Evolutionary conservation across 2,329 filamentous ascomycete genomes (phyloP), one percentile per base, ranked within the genome.

Genomic region (Zasmidium cellare): DNA sequence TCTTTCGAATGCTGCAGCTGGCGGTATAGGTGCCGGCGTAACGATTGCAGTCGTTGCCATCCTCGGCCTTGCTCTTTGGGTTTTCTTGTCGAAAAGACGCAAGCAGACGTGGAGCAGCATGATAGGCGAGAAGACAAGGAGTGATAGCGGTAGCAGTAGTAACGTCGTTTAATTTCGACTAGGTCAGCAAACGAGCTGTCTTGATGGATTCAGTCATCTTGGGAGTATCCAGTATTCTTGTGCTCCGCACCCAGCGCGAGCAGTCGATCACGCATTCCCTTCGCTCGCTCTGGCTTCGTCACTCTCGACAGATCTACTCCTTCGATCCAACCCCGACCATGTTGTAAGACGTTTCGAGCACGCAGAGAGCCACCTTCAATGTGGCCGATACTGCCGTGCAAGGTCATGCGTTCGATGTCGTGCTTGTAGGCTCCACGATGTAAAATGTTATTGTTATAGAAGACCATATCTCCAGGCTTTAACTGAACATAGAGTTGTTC

Each of bases 401-500:
- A 74, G 59, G 88, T 91, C 79, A 88, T 82, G 22, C 89, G 77
- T 75, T 90, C 86, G 64, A 77, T 82, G 1, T 45, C 66, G 12
- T 75, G 74, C 63, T 81, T 76, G 72, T 91, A 92, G 24, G 84
- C 84, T 1, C 88, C 89, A 3, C 88, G 78, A 69, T 91, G 89
- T 62, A 96, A 72, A 63, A 96, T 96, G 72, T 96, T 96, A 70
- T 92, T 96, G 73, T 96, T 87, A 71, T 96, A 96, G 68, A 96
- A 96, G 46, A 89, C 89, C 16, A 89, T 85, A 74, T 96, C 91
- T 0, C 91, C 91, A 0, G 90, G 82, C 61, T 83, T 77, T 60
- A 96, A 77, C 69, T 78, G 69, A 16, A 96, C 90, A 2, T 83
- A 75, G 14, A 87, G 69, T 77, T 92, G 87, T 0, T 77, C 84